Conservation (phyloP, 441 rosid species). For the Viola pubescens region DNA sequence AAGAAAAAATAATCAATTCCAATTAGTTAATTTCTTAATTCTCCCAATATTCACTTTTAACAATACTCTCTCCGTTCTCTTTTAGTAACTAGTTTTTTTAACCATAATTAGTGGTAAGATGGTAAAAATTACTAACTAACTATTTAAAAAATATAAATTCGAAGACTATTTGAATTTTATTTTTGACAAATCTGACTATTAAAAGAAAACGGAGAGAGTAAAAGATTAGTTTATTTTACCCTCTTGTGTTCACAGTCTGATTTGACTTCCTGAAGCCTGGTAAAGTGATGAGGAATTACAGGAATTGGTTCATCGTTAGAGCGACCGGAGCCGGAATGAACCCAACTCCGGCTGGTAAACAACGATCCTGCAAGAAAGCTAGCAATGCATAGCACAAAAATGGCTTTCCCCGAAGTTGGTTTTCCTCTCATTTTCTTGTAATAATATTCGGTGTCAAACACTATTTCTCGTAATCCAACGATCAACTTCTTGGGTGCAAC, state of each 20-base stretch:
- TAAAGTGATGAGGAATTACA: conserved; percentile 20
- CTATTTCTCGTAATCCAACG: conserved; percentile 3
- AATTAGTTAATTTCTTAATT: no score
- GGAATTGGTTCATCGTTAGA: conserved; percentile 25
- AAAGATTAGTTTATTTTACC: conserved; percentile 25
- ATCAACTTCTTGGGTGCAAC: conserved; percentile 12
- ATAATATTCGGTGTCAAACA: conserved; percentile 20
- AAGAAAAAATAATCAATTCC: no score
- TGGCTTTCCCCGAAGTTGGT: conserved; percentile 51
- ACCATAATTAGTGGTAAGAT: no score
- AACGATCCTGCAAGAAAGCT: conserved; percentile 73
- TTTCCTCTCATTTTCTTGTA: conserved; percentile 59
- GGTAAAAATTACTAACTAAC: not conserved
- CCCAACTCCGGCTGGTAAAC: conserved; percentile 43
- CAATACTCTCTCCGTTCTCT: no score
- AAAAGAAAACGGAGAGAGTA: not conserved
- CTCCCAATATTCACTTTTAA: no score
- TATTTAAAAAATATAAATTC: not conserved
- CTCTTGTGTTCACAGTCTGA: conserved; percentile 59
- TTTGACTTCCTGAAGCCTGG: conserved; percentile 18
- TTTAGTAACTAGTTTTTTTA: no score
- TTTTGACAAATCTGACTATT: not conserved
- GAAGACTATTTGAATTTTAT: not conserved
- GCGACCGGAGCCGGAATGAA: conserved; percentile 15
- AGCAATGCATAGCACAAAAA: conserved; percentile 47